phyloP scores from a whole-genome alignment of 2,329 filamentous ascomycete genomes.

The Myriosclerotinia scirpicola region DNA sequence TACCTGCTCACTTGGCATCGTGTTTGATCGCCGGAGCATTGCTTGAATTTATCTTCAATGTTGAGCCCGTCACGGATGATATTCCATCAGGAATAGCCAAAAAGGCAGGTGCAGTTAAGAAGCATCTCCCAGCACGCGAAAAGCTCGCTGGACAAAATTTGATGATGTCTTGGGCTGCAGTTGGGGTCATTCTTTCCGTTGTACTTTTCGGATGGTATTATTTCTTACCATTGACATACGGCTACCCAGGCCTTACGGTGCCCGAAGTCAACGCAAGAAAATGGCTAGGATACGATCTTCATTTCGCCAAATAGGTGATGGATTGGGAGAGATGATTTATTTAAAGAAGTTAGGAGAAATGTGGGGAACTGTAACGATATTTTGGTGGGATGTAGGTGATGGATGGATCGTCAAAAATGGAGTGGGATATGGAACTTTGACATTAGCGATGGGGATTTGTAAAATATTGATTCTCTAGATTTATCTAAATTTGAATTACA shows the following conservation, averaged over 20 bases:
- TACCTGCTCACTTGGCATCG: constrained; percentile 90
- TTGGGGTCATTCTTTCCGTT: constrained; percentile 64
- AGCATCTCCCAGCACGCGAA: constrained; percentile 76
- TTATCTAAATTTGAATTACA: neutral
- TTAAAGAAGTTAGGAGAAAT: neutral
- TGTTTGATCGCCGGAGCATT: constrained; percentile 86
- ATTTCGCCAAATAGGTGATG: constrained; percentile 81
- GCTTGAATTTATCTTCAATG: constrained; percentile 93
- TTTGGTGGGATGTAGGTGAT: neutral
- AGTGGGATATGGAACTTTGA: constrained; percentile 5
- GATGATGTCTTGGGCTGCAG: constrained; percentile 75
- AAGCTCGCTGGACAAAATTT: constrained; percentile 78
- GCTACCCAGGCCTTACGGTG: constrained; percentile 81
- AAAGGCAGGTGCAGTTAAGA: constrained; percentile 49
- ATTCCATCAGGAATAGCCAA: constrained; percentile 44
- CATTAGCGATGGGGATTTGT: constrained; percentile 3
- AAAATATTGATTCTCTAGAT: constrained; percentile 11
- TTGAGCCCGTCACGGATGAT: constrained; percentile 68
- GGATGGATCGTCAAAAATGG: neutral
- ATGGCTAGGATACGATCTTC: constrained; percentile 95
- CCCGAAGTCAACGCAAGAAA: constrained; percentile 79
- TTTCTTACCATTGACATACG: constrained; percentile 94
- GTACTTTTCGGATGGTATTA: constrained; percentile 82
- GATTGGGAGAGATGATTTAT: too few relatives aligned
- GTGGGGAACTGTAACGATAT: constrained; percentile 6